Evolutionary conservation across 2,329 filamentous ascomycete genomes (phyloP), one percentile per base, ranked within the genome.

Genomic region (Cadophora gregata): DNA sequence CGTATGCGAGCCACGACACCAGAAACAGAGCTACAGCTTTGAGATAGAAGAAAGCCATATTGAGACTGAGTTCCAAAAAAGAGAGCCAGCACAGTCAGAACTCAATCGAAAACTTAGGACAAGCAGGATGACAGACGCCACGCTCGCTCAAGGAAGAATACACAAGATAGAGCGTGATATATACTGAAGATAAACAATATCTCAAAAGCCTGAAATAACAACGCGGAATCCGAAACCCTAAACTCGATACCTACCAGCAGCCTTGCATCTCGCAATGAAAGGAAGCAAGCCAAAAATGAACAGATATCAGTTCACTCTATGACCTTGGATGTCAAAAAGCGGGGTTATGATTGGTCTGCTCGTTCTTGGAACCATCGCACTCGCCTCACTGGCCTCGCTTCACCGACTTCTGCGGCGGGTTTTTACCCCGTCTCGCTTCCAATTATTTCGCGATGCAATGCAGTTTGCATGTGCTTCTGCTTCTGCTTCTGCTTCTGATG

Each of bases 1-100:
- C 64, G 50, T 69, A 73, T 1, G 62, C 42, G 4, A 70, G 12
- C 61, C 56, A 70, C 24, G 63, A 59, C 21, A 65, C 38, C 4
- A 68, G 63, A 1, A 63, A 38, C 3, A 51, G 25, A n/a, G 63
- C 2, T 3, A 66, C 16, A 21, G 64, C 68, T 51, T 61, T 66
- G 21, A 68, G 48, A 31, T 62, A 66, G 16, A 66, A 45, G 25
- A 64, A 58, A 8, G 45, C 51, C 65, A 70, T 70, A 14, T 33
- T 66, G 21, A 24, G 14, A 7, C 9, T n/a, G n/a, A n/a, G n/a
- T n/a, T n/a, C n/a, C n/a, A n/a, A n/a, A n/a, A n/a, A 21, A 19
- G 48, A 24, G 1, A 59, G 7, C 16, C 42, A 45, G 19, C 8
- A 45, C 42, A 45, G 42, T 21, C 42, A 45, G 19, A 45, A 45